Evolutionary conservation across 2,329 filamentous ascomycete species (phyloP), one percentile per base, ranked within the genome.

Genomic region (Cryphonectria parasitica): DNA sequence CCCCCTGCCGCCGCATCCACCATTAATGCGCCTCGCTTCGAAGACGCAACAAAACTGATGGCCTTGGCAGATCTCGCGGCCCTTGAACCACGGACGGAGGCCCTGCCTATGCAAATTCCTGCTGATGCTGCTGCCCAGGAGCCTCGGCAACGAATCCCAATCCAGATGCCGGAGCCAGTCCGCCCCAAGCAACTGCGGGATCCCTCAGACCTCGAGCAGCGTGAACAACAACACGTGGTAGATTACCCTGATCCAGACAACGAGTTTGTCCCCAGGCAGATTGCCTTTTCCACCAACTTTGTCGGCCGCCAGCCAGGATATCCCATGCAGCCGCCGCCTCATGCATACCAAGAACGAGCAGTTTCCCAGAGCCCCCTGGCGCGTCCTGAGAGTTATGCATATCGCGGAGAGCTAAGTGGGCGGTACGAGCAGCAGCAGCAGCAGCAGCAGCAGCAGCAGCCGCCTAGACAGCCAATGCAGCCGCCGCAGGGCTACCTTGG

Each of bases 161-260:
- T 72, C 7, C 71, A 72, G 39, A 71, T 71, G 71, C 71, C 71
- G 22, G 71, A 72, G 69, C 71, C 69, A 11, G 71, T 72, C 49
- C 71, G 69, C 15, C 71, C 71, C 22, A 69, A 67, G 49, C 69
- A 71, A 13, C 15, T 72, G 58, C 71, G 69, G 45, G 69, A 71
- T 36, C 69, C 71, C 5, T 64, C 70, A 17, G 69, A 72, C 13
- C 71, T 72, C 43, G 71, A 71, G 49, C 71, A 67, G 28, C 45
- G 58, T 19, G 68, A 66, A 11, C 36, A 39, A 13, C 36, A 39
- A 39, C 22, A 45, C 15, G 25, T 71, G 36, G 60, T 67, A 2
- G 69, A 71, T 1, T 72, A 68, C 34, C 69, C 69, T 11, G 70
- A 71, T n/a, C 68, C 71, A 43, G 62, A 66, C 49, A 69, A 72